Conservation (phyloP, 345 rosid species). For the Melaleuca quinquenervia region DNA sequence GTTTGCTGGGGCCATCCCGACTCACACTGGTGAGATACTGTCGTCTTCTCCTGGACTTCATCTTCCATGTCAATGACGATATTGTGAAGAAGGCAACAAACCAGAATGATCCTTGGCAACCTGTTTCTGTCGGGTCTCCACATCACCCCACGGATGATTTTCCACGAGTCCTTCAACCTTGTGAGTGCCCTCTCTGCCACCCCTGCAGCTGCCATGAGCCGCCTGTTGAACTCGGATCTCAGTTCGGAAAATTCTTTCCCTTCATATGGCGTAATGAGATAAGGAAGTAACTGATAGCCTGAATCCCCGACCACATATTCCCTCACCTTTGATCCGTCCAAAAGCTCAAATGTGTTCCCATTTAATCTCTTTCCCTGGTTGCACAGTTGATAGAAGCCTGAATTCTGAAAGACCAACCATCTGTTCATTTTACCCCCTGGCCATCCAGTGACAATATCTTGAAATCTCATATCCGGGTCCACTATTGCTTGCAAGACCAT, state of each 20-base stretch:
- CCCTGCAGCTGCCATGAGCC: slow-evolving; percentile 22
- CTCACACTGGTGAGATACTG: slow-evolving; percentile 24
- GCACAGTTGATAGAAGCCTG: slow-evolving; percentile 31
- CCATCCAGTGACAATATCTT: slow-evolving; percentile 64
- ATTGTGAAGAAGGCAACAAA: slow-evolving; percentile 65
- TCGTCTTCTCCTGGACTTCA: slow-evolving; percentile 15
- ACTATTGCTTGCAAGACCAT: slow-evolving; percentile 55
- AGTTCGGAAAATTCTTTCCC: slow-evolving; percentile 26
- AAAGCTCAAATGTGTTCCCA: slow-evolving; percentile 19
- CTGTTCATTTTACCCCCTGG: slow-evolving; percentile 46
- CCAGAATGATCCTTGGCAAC: slow-evolving; percentile 52
- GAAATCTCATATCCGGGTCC: slow-evolving; percentile 48
- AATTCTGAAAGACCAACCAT: slow-evolving; percentile 27
- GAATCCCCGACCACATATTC: slow-evolving; percentile 56
- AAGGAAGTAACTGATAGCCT: slow-evolving; percentile 47
- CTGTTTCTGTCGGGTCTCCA: slow-evolving; percentile 61
- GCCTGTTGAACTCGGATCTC: slow-evolving; percentile 31
- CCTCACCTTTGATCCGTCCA: slow-evolving; percentile 31
- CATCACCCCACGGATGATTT: slow-evolving; percentile 50
- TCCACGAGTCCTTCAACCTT: slow-evolving; percentile 46
- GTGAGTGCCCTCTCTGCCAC: slow-evolving; percentile 45
- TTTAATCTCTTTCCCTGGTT: slow-evolving; percentile 38
- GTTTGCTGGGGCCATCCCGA: slow-evolving; percentile 28
- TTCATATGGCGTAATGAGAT: slow-evolving; percentile 39
- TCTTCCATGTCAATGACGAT: slow-evolving; percentile 45